A percentile compares a stretch with the other conserved stretches of the same genome.
Evolutionary conservation across 1,284 basidiomycete genomes (phyloP).

Genomic region (Rhizopogon parksii): DNA sequence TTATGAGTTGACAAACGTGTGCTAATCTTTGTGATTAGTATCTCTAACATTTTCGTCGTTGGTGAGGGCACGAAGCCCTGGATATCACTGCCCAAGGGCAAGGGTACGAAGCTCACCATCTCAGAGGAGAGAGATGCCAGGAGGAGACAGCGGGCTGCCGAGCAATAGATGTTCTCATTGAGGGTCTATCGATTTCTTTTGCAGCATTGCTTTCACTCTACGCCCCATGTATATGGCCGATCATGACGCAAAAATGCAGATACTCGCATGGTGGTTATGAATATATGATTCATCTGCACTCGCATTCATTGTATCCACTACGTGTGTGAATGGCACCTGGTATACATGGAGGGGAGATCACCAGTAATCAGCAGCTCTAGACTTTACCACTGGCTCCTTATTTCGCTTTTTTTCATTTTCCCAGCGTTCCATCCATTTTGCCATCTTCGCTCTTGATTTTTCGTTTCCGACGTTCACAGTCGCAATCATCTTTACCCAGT

Average conservation of each 20-base stretch:
- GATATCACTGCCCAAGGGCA: conserved; percentile 97
- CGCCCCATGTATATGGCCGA: conserved; percentile 14
- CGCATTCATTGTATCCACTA: background rate
- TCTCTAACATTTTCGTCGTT: conserved; percentile 97
- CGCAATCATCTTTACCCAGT: conserved; percentile 84
- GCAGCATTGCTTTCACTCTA: conserved; percentile 25
- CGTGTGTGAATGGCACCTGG: background rate
- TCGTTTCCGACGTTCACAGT: conserved; percentile 92
- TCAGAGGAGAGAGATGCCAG: conserved; percentile 79
- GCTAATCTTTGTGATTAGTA: conserved; percentile 39
- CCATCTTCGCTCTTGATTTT: conserved; percentile 75
- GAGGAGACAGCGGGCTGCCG: conserved; percentile 65
- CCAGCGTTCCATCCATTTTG: conserved; percentile 83
- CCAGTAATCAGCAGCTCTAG: conserved; percentile 66
- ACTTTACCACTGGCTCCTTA: conserved; percentile 48
- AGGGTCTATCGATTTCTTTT: conserved; percentile 26
- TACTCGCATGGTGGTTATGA: conserved; percentile 14
- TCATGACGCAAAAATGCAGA: conserved; percentile 20
- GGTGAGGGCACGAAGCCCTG: conserved; percentile 94
- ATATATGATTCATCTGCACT: conserved; percentile 6
- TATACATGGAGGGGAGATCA: conserved; percentile 24
- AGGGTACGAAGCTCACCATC: conserved; percentile 92
- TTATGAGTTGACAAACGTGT: background rate
- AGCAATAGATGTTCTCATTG: conserved; percentile 38
- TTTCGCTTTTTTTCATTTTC: conserved; percentile 64